These are phyloP conservation scores for Polytrichum commune DNA, from an alignment of 225 moss, liverwort and hornwort species.

Conservation along the genomic window DNA sequence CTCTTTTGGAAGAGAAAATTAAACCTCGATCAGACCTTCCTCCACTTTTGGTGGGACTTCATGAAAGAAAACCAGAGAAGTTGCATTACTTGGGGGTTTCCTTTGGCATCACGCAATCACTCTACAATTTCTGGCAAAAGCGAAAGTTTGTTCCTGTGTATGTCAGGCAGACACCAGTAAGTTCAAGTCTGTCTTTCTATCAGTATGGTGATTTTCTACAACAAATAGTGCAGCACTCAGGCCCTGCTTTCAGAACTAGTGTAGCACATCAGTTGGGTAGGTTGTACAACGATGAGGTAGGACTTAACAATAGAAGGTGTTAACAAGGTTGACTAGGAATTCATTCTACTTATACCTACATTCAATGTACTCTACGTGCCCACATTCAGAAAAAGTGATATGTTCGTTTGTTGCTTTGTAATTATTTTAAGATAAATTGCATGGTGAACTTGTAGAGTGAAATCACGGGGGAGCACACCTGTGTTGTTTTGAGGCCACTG, in stretches of 20 bases:
- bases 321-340: too few relatives aligned
- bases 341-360: too few relatives aligned
- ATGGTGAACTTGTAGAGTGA: constrained; percentile 57
- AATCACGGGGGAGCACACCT: constrained; percentile 91
- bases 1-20: constrained; percentile 72
- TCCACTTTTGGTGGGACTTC: constrained; percentile 71
- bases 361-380: too few relatives aligned
- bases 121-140: constrained; percentile 95
- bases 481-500: constrained; percentile 73
- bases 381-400: too few relatives aligned
- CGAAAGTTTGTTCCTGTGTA: constrained; percentile 84
- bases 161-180: constrained; percentile 84
- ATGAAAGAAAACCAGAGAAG: constrained; percentile 86
- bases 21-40: constrained; percentile 83
- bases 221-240: too few relatives aligned
- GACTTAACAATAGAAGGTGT: too few relatives aligned
- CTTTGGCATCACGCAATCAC: constrained; percentile 79
- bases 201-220: too few relatives aligned
- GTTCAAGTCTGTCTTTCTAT: constrained; percentile 8
- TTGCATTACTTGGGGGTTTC: constrained; percentile 95
- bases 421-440: not conserved
- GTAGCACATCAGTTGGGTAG: too few relatives aligned
- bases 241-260: too few relatives aligned
- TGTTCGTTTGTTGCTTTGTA: too few relatives aligned
- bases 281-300: too few relatives aligned